Evolutionary conservation across 768 basidiomycete genomes (phyloP).

Genomic region (Boletus eberwhitei): DNA sequence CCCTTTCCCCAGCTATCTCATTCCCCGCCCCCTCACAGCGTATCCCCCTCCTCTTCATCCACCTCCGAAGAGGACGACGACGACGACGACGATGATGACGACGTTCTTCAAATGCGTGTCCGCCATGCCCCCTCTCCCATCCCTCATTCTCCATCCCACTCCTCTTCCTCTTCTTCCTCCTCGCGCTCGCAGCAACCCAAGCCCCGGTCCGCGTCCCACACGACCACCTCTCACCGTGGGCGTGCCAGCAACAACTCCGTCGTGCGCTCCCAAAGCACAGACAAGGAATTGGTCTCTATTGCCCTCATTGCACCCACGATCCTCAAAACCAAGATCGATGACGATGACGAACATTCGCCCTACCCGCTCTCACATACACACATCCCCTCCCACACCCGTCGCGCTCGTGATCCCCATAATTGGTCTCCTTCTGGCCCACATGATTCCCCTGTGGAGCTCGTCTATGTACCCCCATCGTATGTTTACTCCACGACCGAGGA

Average conservation of each 20-base stretch:
- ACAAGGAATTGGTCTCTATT: slow-evolving; percentile 62
- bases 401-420: slow-evolving; percentile 2
- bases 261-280: slow-evolving; percentile 30
- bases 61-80: slow-evolving; percentile 43
- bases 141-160: slow-evolving; percentile 39
- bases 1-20: slow-evolving; percentile 20
- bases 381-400: slow-evolving; percentile 6
- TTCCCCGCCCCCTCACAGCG: slow-evolving; percentile 20
- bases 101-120: slow-evolving; percentile 63
- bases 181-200: slow-evolving; percentile 29
- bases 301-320: slow-evolving; percentile 77
- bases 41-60: slow-evolving; percentile 31
- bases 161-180: slow-evolving; percentile 28
- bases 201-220: slow-evolving; percentile 28
- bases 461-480: slow-evolving; percentile 61
- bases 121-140: slow-evolving; percentile 22
- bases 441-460: slow-evolving; percentile 61
- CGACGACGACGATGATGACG: slow-evolving; percentile 47
- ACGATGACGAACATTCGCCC: slow-evolving; percentile 36
- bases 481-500: slow-evolving; percentile 16
- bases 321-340: slow-evolving; percentile 72
- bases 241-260: slow-evolving; percentile 45
- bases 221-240: slow-evolving; percentile 6
- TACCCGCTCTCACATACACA: slow-evolving; percentile 12
- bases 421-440: slow-evolving; percentile 27